Evolutionary conservation across 768 basidiomycete species (phyloP).

Genomic region (Punctularia strigosozonata): DNA sequence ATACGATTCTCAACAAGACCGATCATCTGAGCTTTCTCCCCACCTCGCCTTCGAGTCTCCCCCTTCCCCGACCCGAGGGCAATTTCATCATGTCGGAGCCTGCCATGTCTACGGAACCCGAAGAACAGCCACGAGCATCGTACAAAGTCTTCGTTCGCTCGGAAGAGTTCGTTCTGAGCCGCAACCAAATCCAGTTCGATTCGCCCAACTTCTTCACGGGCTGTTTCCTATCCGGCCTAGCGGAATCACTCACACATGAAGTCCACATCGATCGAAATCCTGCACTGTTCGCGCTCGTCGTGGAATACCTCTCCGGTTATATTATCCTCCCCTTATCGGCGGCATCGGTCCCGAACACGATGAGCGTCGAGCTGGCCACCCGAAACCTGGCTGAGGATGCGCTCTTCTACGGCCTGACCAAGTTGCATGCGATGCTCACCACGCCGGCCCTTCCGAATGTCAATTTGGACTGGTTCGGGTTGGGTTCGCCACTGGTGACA

Average conservation of each 20-base stretch:
- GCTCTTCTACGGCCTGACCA: conserved; percentile 3
- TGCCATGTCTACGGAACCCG: no score
- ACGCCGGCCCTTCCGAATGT: not conserved
- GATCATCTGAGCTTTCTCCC: no score
- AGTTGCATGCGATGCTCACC: conserved; percentile 1
- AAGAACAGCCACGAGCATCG: no score
- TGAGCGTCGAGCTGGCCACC: conserved; percentile 1
- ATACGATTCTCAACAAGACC: no score
- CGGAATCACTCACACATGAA: conserved; percentile 1
- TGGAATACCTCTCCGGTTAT: conserved; percentile 9
- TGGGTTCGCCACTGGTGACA: not conserved
- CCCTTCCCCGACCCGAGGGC: no score
- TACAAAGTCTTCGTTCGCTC: conserved; percentile 6
- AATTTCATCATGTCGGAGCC: no score
- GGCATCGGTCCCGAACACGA: not conserved
- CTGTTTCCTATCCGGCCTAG: conserved; percentile 5
- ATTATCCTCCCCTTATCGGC: conserved; percentile 4
- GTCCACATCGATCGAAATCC: conserved; percentile 4
- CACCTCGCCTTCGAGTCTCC: no score
- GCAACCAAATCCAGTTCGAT: conserved; percentile 7
- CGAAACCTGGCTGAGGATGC: conserved; percentile 3
- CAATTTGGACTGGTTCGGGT: not conserved
- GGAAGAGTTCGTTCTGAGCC: conserved; percentile 2
- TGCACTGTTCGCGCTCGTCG: conserved; percentile 6
- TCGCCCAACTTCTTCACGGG: conserved; percentile 9